Percentiles rank a stretch among this genome's conserved stretches.
Evolutionary conservation across 257 asterid genomes (phyloP).

Genomic region (Solanum gandarillasii): DNA sequence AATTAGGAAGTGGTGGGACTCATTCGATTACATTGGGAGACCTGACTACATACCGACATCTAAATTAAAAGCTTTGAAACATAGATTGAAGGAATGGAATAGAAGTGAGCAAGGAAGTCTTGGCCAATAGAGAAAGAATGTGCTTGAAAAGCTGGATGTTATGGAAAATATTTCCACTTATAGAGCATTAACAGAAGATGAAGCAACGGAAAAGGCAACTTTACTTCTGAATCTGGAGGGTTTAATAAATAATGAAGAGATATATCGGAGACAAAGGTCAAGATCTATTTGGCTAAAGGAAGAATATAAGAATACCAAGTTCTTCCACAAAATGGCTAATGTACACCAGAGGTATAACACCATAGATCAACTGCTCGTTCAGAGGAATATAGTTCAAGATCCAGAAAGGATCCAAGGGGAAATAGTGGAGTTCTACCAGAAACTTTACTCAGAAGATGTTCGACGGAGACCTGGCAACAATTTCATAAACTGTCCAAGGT

Average conservation of each 20-base stretch:
- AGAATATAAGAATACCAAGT: not conserved
- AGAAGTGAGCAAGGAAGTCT: not conserved
- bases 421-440: not conserved
- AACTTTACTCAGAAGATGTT: not conserved
- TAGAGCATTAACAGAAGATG: not conserved
- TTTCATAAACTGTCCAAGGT: not conserved
- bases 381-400: not conserved
- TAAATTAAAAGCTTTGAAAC: not conserved
- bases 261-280: not conserved
- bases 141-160: not conserved
- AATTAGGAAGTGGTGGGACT: not conserved
- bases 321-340: not conserved
- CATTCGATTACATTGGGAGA: not conserved
- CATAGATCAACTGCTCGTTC: not conserved
- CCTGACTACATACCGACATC: not conserved
- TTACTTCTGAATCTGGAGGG: not conserved
- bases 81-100: not conserved
- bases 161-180: not conserved
- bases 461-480: not conserved
- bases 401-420: not conserved
- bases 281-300: not conserved
- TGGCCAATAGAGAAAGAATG: not conserved
- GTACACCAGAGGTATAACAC: not conserved
- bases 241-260: not conserved
- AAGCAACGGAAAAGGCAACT: not conserved